Evolutionary conservation across 352 stramenopile species (phyloP).

Genomic region (Phytophthora litchii): DNA sequence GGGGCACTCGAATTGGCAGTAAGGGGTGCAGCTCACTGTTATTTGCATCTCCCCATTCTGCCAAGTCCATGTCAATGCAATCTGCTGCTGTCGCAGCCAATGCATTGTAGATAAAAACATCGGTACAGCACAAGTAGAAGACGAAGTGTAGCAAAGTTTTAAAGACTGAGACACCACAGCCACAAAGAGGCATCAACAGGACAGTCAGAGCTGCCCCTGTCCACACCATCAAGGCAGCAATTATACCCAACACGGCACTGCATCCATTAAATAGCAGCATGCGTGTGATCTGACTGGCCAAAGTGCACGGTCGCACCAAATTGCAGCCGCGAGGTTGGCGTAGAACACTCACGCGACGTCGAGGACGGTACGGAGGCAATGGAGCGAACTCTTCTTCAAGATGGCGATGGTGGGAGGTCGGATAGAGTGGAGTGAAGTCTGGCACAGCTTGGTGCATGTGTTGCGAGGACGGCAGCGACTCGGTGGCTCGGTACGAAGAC

Average conservation of each 20-base stretch:
- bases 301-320: constrained; percentile 28
- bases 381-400: constrained; percentile 7
- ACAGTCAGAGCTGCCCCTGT: constrained; percentile 30
- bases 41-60: constrained; percentile 7
- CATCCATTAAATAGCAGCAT: constrained; percentile 40
- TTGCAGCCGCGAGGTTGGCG: constrained; percentile 26
- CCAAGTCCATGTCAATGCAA: constrained; percentile 27
- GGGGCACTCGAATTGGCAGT: constrained; percentile 40
- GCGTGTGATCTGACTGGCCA: constrained; percentile 27
- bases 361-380: constrained; percentile 1
- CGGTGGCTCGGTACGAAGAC: constrained; percentile 18
- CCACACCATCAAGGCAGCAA: constrained; percentile 26
- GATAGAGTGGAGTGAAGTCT: constrained; percentile 3
- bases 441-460: constrained; percentile 24
- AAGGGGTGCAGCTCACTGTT: constrained; percentile 35
- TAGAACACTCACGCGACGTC: constrained; percentile 13
- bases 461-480: constrained; percentile 2
- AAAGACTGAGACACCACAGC: constrained; percentile 58
- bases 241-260: constrained; percentile 28
- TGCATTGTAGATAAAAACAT: constrained; percentile 61
- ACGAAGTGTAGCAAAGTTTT: constrained; percentile 42
- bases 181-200: constrained; percentile 56
- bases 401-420: background rate
- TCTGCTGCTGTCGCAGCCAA: constrained; percentile 30
- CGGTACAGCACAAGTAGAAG: constrained; percentile 46